These are phyloP conservation scores for Straminergon stramineum DNA, from an alignment of 225 moss, liverwort and hornwort species.

Conservation along the genomic window DNA sequence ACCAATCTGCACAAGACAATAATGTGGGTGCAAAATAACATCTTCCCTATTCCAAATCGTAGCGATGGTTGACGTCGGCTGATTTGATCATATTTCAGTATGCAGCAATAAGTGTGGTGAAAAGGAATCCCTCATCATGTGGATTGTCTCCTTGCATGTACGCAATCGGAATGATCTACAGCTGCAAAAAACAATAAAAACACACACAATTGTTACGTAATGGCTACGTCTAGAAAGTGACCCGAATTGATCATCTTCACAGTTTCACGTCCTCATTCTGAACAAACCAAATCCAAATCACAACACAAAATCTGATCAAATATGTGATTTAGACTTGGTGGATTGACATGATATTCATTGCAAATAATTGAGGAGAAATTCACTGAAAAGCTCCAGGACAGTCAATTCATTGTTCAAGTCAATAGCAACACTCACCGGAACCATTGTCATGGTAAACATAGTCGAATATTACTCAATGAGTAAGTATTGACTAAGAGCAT, in stretches of 20 bases:
- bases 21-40: not conserved
- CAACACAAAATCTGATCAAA: slow-evolving; percentile 8
- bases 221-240: not conserved
- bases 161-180: not conserved
- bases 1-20: not conserved
- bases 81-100: not conserved
- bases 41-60: not conserved
- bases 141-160: not conserved
- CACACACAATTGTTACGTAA: not conserved
- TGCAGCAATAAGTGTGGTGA: not conserved
- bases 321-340: not conserved
- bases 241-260: not conserved
- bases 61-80: not conserved
- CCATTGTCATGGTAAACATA: not conserved
- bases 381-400: not conserved
- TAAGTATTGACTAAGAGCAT: not conserved
- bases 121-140: not conserved
- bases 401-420: not conserved
- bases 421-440: not conserved
- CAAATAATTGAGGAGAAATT: not conserved
- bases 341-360: not conserved
- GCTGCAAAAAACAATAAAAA: not conserved
- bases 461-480: not conserved
- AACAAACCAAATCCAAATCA: not conserved
- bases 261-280: not conserved